Percentiles rank a stretch among this genome's conserved stretches.
Conservation (phyloP, 2,329 filamentous ascomycete species). For the Leptographium flavum region DNA sequence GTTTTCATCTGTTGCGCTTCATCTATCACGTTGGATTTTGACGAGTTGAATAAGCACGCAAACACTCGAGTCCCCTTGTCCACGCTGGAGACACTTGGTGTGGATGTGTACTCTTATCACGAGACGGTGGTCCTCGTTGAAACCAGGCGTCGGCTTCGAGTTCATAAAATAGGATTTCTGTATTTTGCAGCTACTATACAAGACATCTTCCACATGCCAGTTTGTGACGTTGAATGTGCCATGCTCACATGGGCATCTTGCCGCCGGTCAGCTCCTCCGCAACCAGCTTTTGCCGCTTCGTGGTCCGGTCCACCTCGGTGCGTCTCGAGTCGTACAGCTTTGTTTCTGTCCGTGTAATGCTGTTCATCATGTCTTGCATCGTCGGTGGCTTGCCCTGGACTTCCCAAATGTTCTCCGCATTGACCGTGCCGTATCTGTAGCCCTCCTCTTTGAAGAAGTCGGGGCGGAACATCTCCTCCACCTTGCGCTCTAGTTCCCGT, state of each 20-base stretch:
- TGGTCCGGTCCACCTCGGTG: conserved; percentile 28
- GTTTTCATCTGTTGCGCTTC: too few relatives aligned
- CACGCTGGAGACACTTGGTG: background rate
- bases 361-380: conserved; percentile 29
- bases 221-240: background rate
- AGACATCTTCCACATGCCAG: background rate
- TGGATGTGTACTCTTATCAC: too few relatives aligned
- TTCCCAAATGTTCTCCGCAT: conserved; percentile 38
- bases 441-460: conserved; percentile 34
- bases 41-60: background rate
- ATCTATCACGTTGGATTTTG: background rate
- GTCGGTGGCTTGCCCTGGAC: conserved; percentile 29
- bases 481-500: conserved; percentile 55
- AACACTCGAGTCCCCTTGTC: background rate
- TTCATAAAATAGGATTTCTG: background rate
- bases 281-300: conserved; percentile 36
- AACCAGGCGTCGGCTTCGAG: background rate
- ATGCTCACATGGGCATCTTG: conserved; percentile 26
- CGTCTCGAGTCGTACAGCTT: conserved; percentile 23
- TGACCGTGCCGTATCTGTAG: conserved; percentile 16
- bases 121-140: too few relatives aligned
- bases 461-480: conserved; percentile 64
- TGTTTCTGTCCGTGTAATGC: conserved; percentile 16
- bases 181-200: conserved; percentile 1
- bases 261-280: conserved; percentile 46